phyloP scores from a whole-genome alignment of 2,329 filamentous ascomycete genomes.

The Didymella segeticola region DNA sequence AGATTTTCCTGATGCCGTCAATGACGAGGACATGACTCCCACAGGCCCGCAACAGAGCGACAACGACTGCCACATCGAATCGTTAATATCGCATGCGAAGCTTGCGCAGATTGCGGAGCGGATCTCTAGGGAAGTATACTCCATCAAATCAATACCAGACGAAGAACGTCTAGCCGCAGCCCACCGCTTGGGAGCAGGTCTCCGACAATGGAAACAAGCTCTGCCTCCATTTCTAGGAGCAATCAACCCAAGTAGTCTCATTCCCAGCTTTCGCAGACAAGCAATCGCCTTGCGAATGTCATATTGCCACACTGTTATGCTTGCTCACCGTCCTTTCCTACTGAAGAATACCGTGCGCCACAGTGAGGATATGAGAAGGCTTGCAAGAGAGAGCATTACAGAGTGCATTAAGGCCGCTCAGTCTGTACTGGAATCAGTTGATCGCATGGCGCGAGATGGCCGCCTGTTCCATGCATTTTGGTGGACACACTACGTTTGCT shows the following conservation, averaged over 20 bases:
- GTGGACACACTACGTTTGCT: slow-evolving; percentile 59
- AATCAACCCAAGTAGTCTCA: slow-evolving; percentile 55
- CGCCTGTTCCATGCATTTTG: slow-evolving; percentile 54
- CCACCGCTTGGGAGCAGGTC: slow-evolving; percentile 47
- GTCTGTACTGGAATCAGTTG: slow-evolving; percentile 46
- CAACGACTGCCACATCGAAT: slow-evolving; percentile 61
- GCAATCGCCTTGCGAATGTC: slow-evolving; percentile 41
- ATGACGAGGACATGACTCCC: slow-evolving; percentile 64
- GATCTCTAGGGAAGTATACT: slow-evolving; percentile 44
- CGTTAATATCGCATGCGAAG: slow-evolving; percentile 56
- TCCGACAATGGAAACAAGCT: slow-evolving; percentile 42
- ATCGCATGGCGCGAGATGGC: slow-evolving; percentile 49
- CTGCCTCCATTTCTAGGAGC: slow-evolving; percentile 55
- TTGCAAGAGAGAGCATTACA: slow-evolving; percentile 49
- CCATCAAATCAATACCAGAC: slow-evolving; percentile 42
- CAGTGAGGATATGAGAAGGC: slow-evolving; percentile 25
- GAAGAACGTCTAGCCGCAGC: slow-evolving; percentile 49
- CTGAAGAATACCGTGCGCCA: slow-evolving; percentile 26
- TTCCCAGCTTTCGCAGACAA: slow-evolving; percentile 52
- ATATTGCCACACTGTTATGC: slow-evolving; percentile 45
- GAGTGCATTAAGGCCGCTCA: slow-evolving; percentile 55
- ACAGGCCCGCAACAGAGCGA: slow-evolving; percentile 40
- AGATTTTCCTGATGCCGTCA: slow-evolving; percentile 61
- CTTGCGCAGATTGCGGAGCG: slow-evolving; percentile 41
- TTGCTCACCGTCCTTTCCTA: slow-evolving; percentile 44